Evolutionary conservation across 202 grass and related monocot genomes (phyloP).

Genomic region (Setaria italica): DNA sequence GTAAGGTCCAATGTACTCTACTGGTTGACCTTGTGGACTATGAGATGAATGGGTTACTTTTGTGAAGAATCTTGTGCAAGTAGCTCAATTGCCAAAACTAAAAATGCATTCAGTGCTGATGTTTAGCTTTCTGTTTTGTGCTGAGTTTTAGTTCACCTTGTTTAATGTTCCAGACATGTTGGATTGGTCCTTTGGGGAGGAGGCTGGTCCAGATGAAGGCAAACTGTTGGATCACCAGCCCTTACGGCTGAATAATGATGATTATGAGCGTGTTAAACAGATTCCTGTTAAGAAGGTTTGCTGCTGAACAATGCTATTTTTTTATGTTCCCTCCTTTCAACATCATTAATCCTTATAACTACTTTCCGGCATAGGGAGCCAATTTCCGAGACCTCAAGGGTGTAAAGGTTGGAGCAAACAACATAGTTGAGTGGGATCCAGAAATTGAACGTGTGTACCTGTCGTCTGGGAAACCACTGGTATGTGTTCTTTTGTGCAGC

Average conservation of each 20-base stretch:
- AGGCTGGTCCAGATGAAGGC: slow-evolving; percentile 41
- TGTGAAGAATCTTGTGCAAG: not conserved
- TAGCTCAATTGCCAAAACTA: not conserved
- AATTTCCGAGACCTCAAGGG: slow-evolving; percentile 82
- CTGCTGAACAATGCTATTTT: not conserved
- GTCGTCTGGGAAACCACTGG: slow-evolving; percentile 80
- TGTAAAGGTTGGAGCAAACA: slow-evolving; percentile 72
- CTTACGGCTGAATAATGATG: slow-evolving; percentile 72
- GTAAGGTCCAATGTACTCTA: slow-evolving; percentile 31
- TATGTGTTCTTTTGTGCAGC: slow-evolving; percentile 15
- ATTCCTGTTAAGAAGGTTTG: slow-evolving; percentile 84
- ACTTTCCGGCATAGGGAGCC: slow-evolving; percentile 60
- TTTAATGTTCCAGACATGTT: slow-evolving; percentile 58
- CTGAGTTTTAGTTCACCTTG: not conserved
- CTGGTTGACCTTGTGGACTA: not conserved
- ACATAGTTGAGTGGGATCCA: slow-evolving; percentile 64
- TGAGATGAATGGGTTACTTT: not conserved
- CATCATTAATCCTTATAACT: not conserved
- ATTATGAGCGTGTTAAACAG: slow-evolving; percentile 61
- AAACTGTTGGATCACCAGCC: slow-evolving; percentile 82
- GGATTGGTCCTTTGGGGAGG: slow-evolving; percentile 63
- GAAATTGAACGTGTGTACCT: slow-evolving; percentile 54
- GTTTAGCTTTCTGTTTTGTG: slow-evolving; percentile 1
- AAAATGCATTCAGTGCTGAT: not conserved
- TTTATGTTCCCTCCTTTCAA: not conserved